Conservation (phyloP, 768 basidiomycete species). For the Lactifluus echinatus region DNA sequence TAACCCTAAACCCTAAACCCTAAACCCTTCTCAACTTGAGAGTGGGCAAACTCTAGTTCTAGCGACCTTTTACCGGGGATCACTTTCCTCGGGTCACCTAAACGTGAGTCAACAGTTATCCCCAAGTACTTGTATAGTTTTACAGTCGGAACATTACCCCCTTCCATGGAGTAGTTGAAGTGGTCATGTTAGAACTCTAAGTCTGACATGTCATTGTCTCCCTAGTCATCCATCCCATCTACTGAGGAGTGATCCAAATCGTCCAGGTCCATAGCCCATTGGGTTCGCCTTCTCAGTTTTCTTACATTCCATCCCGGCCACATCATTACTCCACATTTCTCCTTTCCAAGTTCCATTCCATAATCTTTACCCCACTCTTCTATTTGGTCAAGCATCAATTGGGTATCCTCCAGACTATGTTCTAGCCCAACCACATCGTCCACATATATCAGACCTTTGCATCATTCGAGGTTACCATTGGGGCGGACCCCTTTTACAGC, state of each 20-base stretch:
- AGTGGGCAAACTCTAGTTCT: background rate
- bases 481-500: slow-evolving; percentile 27
- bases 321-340: background rate
- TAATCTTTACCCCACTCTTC: background rate
- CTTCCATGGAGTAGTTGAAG: background rate
- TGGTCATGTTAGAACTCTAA: background rate
- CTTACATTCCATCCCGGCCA: too few relatives aligned
- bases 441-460: background rate
- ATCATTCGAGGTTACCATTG: slow-evolving; percentile 35
- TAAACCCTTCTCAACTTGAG: background rate
- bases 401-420: background rate
- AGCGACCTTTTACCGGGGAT: background rate
- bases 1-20: too few relatives aligned
- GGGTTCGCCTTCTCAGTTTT: background rate
- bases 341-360: background rate
- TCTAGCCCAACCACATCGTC: background rate
- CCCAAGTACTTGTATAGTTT: slow-evolving; percentile 32
- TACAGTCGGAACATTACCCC: slow-evolving; percentile 8
- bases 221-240: background rate
- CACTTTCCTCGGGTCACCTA: background rate
- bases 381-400: background rate
- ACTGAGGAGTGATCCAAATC: background rate
- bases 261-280: background rate
- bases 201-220: background rate
- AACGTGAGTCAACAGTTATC: slow-evolving; percentile 24